Evolutionary conservation across 1,284 basidiomycete genomes (phyloP), one percentile per base, ranked within the genome.

Genomic region (Irpex rosettiformis): DNA sequence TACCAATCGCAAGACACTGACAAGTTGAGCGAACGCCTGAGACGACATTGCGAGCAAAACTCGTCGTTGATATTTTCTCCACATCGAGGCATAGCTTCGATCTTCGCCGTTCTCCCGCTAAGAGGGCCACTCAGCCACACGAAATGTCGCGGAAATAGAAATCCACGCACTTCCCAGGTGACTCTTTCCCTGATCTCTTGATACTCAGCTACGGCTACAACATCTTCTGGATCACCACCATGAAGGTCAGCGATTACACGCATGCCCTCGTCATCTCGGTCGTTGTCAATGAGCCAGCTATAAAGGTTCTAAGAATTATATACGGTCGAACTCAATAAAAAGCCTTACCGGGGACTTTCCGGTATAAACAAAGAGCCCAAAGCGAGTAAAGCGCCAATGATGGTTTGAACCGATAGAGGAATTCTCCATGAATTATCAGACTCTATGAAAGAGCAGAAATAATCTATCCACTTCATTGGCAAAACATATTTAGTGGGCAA

Each of bases 41-140:
- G 93, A 94, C 18, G 93, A 95, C 93, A 96, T 96, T n/a, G 96
- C 96, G 60, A 98, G 86, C 63, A 98, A 73, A 4, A 98, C 95
- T 49, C 96, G 84, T 48, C 88, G 86, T 66, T 91, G 90, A 73
- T 98, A 98, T 64, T 85, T 84, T 65, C 75, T 85, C 93, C 94
- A 97, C 86, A 98, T 93, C 43, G 83, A 82, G 37, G 73, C 72
- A 75, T 98, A 98, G 8, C 89, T 85, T 58, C 94, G 83, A 60
- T 81, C 88, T 65, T 94, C 93, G n/a, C 89, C 88, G 16, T 81
- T 81, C 60, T 84, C 82, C 30, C 86, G 88, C 89, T 83, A 72
- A 21, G 21, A 27, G 40, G 24, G n/a, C 52, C 4, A 3, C 10
- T 65, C 4, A 63, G 52, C 1, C 33, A 16, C 33, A 16, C 43